These are phyloP conservation scores for Scenedesmus sp. DNA, from an alignment of 163 green algal genomes.

Conservation along the genomic window DNA sequence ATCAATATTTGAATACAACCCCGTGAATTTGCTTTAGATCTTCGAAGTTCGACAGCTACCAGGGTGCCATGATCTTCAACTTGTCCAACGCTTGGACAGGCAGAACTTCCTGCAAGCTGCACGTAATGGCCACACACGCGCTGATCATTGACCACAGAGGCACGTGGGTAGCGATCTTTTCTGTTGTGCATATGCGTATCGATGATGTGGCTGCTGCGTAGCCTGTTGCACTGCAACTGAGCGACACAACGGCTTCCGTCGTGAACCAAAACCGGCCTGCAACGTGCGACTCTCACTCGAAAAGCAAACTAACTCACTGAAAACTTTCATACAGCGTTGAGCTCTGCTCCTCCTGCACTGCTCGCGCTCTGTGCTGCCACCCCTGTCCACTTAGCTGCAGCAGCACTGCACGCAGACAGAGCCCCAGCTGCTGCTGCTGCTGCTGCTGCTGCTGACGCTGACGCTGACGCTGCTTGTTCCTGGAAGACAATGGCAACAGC, in stretches of 20 bases:
- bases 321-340: background rate
- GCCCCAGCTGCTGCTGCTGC: background rate
- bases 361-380: background rate
- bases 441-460: no score
- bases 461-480: no score
- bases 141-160: background rate
- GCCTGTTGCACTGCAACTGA: background rate
- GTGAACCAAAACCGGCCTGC: background rate
- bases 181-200: background rate
- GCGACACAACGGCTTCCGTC: background rate
- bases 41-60: background rate
- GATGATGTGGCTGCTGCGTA: background rate
- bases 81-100: constrained; percentile 5
- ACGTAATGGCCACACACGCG: background rate
- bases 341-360: background rate
- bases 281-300: background rate
- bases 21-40: no score
- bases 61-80: background rate
- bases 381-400: background rate
- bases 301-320: background rate
- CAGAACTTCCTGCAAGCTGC: background rate
- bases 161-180: background rate
- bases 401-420: background rate
- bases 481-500: background rate
- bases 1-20: no score